phyloP scores from a whole-genome alignment of 306 rosid genomes.

The Begonia peltatifolia region DNA sequence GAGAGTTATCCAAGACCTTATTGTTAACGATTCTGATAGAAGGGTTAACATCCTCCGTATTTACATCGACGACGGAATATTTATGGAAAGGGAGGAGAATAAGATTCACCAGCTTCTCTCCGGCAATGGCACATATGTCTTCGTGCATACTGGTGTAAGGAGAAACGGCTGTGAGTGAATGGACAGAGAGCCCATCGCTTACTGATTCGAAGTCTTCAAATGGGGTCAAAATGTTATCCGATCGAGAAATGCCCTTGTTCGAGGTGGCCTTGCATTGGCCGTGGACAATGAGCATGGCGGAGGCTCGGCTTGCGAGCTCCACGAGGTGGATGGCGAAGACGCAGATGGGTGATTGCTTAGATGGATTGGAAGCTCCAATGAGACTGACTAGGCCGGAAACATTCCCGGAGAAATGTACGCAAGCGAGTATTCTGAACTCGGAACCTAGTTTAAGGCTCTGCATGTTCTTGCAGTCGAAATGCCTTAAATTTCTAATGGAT shows the following conservation, averaged over 20 bases:
- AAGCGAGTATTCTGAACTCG: conserved; percentile 14
- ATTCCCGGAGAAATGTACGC: conserved; percentile 13
- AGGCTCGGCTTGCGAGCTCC: conserved; percentile 70
- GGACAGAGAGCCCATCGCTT: neutral
- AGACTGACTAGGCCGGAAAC: conserved; percentile 65
- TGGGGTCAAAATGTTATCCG: neutral
- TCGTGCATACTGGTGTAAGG: conserved; percentile 15
- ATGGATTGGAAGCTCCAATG: conserved; percentile 56
- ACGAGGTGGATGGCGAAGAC: conserved; percentile 56
- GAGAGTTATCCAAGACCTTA: conserved; percentile 8
- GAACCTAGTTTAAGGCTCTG: neutral
- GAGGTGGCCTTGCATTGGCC: neutral
- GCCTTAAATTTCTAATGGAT: no score
- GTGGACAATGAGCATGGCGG: conserved; percentile 82
- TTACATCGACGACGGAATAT: neutral
- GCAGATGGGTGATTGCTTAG: conserved; percentile 50
- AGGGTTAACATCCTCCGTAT: neutral
- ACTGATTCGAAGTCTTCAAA: neutral
- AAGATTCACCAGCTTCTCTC: conserved; percentile 6
- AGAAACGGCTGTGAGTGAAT: conserved; percentile 11
- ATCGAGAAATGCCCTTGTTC: neutral
- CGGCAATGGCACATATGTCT: conserved; percentile 13
- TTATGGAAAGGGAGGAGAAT: conserved; percentile 15
- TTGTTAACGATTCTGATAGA: conserved; percentile 4
- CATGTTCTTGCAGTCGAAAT: no score